Base-by-base conservation (phyloP, 306 rosid genomes). In the Corylus heterophylla region DNA sequence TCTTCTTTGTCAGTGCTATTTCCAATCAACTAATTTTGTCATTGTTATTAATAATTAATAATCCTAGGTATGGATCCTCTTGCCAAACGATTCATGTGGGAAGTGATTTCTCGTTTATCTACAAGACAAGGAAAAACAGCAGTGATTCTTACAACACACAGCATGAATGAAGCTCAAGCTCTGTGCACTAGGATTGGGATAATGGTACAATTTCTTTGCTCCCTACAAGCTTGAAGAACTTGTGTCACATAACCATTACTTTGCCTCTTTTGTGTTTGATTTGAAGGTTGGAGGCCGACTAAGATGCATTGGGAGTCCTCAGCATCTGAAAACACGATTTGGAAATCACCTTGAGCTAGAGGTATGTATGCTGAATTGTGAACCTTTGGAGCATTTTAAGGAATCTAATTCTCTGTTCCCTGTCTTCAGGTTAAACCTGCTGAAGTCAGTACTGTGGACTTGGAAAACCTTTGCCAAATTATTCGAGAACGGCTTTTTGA, bases 101-200 rank as follows among this genome's bases (percentile, higher is more conserved):
- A 94, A 78, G 98, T 94, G 76, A 94, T 94, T 88, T 90, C 98
- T 70, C 91, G 89, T 78, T 84, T 94, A 66, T 94, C 98, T 71
- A 94, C 98, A 42, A 89, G 97, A 83, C 89, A 86, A 70, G 98
- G 98, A 87, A 94, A 92, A 88, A 94, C 98, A 17, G 98, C 98
- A 12, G 94, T 94, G 52, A 94, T 94, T 83, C 91, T 92, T 56
- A 92, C 98, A 56, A 94, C 97, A 44, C 98, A 94, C 81, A 92
- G 98, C 88, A 94, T 94, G 98, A 86, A 94, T 85, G 98, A 94
- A 89, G 98, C 98, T 76, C 98, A 94, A 88, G 98, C 97, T 78
- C 91, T 94, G 45, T 94, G 97, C 78, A 92, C 98, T 56, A 86
- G 97, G 63, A 94, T 94, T 54, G 98, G 98, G 74, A 94, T 94